These are phyloP conservation scores for Cnidoscolus chayamansa DNA, from an alignment of 441 rosid species.

Conservation along the genomic window DNA sequence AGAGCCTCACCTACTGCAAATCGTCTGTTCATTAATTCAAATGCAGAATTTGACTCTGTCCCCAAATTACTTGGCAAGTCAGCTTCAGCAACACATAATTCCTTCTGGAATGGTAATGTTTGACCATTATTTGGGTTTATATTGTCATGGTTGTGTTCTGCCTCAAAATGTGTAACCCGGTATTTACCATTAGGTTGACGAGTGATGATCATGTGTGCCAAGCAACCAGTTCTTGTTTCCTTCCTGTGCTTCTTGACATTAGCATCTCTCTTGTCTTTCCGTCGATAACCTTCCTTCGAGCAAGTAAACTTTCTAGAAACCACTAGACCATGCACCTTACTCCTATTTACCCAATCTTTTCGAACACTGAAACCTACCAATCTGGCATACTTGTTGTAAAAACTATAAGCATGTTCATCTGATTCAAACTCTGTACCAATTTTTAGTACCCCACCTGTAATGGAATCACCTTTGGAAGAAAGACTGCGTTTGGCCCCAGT, in stretches of 20 bases:
- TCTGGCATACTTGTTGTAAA: slow-evolving; percentile 19
- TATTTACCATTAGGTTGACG: slow-evolving; percentile 20
- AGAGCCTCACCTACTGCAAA: slow-evolving; percentile 15
- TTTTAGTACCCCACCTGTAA: not conserved
- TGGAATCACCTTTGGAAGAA: not conserved
- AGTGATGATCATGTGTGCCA: slow-evolving; percentile 22
- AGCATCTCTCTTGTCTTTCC: slow-evolving; percentile 18
- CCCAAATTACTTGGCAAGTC: not conserved
- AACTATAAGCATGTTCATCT: slow-evolving; percentile 19
- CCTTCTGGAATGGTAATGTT: not conserved
- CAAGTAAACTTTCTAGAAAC: slow-evolving; percentile 17
- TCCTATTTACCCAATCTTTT: slow-evolving; percentile 23
- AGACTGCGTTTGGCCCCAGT: not conserved
- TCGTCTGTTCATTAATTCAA: slow-evolving; percentile 11
- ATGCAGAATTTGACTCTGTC: not conserved
- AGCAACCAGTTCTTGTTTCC: slow-evolving; percentile 25
- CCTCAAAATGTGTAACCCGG: slow-evolving; percentile 21
- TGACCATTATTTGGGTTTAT: slow-evolving; percentile 3
- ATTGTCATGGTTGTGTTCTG: slow-evolving; percentile 21
- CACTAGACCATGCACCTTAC: slow-evolving; percentile 17
- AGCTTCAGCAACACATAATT: not conserved
- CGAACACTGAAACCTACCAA: slow-evolving; percentile 14
- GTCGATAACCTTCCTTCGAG: slow-evolving; percentile 19
- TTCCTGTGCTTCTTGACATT: slow-evolving; percentile 18
- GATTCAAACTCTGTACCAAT: slow-evolving; percentile 20